phyloP scores from a whole-genome alignment of 768 basidiomycete genomes.

The Tricholoma flavovirens region DNA sequence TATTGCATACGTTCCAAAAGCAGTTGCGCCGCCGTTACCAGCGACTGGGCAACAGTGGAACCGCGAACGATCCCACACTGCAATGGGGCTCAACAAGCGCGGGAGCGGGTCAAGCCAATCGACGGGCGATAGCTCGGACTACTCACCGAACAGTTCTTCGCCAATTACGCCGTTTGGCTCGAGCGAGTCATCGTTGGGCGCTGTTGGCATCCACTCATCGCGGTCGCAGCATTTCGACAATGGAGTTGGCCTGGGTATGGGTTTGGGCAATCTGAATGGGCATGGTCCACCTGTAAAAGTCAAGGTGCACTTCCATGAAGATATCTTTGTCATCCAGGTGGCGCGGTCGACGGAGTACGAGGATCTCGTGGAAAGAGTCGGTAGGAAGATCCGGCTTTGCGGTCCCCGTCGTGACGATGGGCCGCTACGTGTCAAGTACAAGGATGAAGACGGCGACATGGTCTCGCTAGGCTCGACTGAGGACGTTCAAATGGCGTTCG shows the following conservation, averaged over 20 bases:
- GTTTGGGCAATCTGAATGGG: slow-evolving; percentile 12
- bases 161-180: slow-evolving; percentile 90
- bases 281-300: slow-evolving; percentile 65
- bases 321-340: slow-evolving; percentile 93
- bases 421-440: slow-evolving; percentile 83
- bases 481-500: slow-evolving; percentile 93
- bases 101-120: slow-evolving; percentile 84
- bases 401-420: slow-evolving; percentile 75
- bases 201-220: slow-evolving; percentile 46
- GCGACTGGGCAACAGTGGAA: slow-evolving; percentile 37
- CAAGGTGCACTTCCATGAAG: slow-evolving; percentile 92
- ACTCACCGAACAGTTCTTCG: slow-evolving; percentile 80
- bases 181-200: slow-evolving; percentile 72
- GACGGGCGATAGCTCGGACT: slow-evolving; percentile 75
- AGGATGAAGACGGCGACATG: slow-evolving; percentile 90
- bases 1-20: slow-evolving; percentile 56
- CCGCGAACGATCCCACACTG: slow-evolving; percentile 32
- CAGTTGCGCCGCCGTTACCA: slow-evolving; percentile 53
- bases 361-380: slow-evolving; percentile 85
- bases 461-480: slow-evolving; percentile 85
- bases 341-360: slow-evolving; percentile 71
- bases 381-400: slow-evolving; percentile 89
- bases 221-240: slow-evolving; percentile 48
- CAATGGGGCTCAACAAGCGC: slow-evolving; percentile 51
- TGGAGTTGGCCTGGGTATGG: slow-evolving; percentile 1